phyloP scores from a whole-genome alignment of 768 basidiomycete genomes.

The Lentinula aciculospora region DNA sequence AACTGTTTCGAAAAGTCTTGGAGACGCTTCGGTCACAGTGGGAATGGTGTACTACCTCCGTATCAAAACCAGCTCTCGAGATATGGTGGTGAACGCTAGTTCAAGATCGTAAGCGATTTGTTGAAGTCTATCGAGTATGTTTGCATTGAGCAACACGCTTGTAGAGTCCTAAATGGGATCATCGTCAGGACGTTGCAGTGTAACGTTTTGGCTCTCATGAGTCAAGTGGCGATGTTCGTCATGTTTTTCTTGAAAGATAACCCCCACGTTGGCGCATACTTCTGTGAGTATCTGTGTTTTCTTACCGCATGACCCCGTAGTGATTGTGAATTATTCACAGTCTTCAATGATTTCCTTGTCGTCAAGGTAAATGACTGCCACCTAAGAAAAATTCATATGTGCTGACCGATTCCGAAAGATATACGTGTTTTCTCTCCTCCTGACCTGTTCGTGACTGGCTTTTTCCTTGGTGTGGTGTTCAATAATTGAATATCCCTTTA shows the following conservation, averaged over 20 bases:
- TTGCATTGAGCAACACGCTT: not conserved
- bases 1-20: not conserved
- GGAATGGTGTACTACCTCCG: conserved; percentile 6
- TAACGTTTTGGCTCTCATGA: not conserved
- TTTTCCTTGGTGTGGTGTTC: not conserved
- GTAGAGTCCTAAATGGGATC: not conserved
- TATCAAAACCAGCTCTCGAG: not conserved
- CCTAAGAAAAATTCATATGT: not conserved
- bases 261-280: not conserved
- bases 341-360: conserved; percentile 7
- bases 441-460: not conserved
- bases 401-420: not conserved
- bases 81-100: conserved; percentile 3
- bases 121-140: not conserved
- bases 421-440: conserved; percentile 4
- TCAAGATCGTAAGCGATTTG: not conserved
- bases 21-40: not conserved
- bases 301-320: not conserved
- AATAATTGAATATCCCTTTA: not conserved
- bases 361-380: not conserved
- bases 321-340: not conserved
- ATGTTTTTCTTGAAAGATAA: conserved; percentile 3
- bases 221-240: conserved; percentile 5
- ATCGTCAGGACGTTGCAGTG: conserved; percentile 2
- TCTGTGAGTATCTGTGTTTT: not conserved